Conservation (phyloP, 129 eudicot species). For the Flaveria linearis region DNA sequence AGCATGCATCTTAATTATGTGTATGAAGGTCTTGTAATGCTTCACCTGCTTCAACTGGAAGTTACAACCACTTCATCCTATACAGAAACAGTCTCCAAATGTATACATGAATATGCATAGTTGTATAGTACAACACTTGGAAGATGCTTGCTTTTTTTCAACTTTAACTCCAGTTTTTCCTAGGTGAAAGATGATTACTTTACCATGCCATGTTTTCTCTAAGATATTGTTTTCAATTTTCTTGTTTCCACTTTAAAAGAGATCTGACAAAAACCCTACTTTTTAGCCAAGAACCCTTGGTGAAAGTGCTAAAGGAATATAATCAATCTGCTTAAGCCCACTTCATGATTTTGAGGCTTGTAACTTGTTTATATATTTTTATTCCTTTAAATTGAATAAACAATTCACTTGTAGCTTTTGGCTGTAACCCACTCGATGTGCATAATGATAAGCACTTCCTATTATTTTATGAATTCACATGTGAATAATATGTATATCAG, state of each 20-base stretch:
- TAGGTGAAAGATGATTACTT: constrained; percentile 46
- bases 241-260: constrained; percentile 45
- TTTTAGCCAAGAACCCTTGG: constrained; percentile 49
- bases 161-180: constrained; percentile 23
- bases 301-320: constrained; percentile 46
- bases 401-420: constrained; percentile 31
- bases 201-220: constrained; percentile 57
- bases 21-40: constrained; percentile 28
- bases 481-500: constrained; percentile 9
- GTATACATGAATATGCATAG: constrained; percentile 19
- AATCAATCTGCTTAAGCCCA: constrained; percentile 45
- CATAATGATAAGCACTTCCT: constrained; percentile 22
- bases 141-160: constrained; percentile 31
- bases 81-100: constrained; percentile 24
- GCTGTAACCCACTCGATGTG: constrained; percentile 62
- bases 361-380: not conserved
- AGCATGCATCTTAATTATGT: not conserved
- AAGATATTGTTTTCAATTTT: constrained; percentile 29
- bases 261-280: constrained; percentile 68
- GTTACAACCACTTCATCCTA: constrained; percentile 35
- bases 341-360: constrained; percentile 32
- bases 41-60: constrained; percentile 48
- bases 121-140: constrained; percentile 23
- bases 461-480: constrained; percentile 24
- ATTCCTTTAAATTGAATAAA: not conserved